Conservation (phyloP, 2,329 filamentous ascomycete species). For the Aspergillus unguis region DNA sequence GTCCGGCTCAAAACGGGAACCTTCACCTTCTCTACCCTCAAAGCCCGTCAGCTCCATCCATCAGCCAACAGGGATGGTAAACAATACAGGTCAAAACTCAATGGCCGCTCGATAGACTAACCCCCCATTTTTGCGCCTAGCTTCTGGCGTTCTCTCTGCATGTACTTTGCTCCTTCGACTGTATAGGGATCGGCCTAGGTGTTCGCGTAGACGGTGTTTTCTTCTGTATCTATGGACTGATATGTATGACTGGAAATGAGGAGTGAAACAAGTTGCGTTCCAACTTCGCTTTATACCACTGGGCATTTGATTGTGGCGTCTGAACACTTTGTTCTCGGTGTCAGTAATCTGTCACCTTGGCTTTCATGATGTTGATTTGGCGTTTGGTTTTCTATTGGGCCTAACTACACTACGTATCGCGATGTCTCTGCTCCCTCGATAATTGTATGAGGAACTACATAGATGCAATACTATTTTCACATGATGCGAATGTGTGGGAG, state of each 20-base stretch:
- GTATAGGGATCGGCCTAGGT: slow-evolving; percentile 15
- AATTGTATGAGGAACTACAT: background rate
- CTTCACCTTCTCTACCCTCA: slow-evolving; percentile 30
- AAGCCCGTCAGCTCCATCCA: slow-evolving; percentile 32
- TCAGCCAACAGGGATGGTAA: slow-evolving; percentile 29
- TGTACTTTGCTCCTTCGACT: slow-evolving; percentile 8
- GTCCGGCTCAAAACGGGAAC: slow-evolving; percentile 26
- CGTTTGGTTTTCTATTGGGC: slow-evolving; percentile 3
- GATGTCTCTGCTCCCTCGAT: background rate
- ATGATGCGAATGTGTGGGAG: no score
- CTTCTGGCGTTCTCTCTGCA: background rate
- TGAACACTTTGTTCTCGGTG: slow-evolving; percentile 14
- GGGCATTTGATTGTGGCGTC: slow-evolving; percentile 12
- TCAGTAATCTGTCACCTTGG: background rate
- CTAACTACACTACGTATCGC: background rate
- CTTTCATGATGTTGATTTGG: slow-evolving; percentile 5
- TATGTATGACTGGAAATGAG: slow-evolving; percentile 21
- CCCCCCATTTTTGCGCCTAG: slow-evolving; percentile 1
- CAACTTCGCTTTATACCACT: slow-evolving; percentile 8
- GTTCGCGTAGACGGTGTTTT: slow-evolving; percentile 18
- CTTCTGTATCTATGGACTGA: slow-evolving; percentile 22
- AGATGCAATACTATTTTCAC: background rate
- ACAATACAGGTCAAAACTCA: slow-evolving; percentile 29
- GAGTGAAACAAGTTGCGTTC: slow-evolving; percentile 11
- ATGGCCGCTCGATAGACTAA: slow-evolving; percentile 31